These are phyloP conservation scores for Phialophora macrospora DNA, from an alignment of 2,329 filamentous ascomycete genomes.

Conservation along the genomic window DNA sequence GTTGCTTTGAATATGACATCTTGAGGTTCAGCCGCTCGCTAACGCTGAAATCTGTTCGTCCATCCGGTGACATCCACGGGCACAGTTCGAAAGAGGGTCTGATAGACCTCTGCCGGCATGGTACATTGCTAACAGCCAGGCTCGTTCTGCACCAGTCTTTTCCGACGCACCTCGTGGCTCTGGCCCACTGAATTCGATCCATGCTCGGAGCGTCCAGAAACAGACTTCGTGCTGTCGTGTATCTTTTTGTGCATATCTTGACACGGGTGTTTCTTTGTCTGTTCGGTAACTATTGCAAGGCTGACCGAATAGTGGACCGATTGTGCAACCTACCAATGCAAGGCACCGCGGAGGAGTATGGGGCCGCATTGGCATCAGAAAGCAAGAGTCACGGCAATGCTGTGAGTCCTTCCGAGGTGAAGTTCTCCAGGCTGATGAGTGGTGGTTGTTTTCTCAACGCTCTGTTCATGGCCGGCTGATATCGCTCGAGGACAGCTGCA, in stretches of 20 bases:
- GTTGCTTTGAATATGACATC: neutral
- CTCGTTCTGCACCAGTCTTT: neutral
- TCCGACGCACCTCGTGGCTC: neutral
- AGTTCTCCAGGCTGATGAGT: neutral
- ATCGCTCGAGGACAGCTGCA: constrained; percentile 14
- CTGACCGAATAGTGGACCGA: constrained; percentile 18
- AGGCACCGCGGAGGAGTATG: constrained; percentile 15
- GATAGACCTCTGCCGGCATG: neutral
- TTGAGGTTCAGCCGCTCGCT: neutral
- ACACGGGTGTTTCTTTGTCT: constrained; percentile 35
- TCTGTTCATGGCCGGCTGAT: neutral
- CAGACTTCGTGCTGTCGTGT: constrained; percentile 6
- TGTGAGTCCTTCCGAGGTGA: neutral
- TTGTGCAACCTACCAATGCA: constrained; percentile 29
- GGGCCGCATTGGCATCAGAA: neutral
- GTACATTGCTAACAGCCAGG: neutral
- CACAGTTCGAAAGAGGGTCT: neutral
- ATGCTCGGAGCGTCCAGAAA: neutral
- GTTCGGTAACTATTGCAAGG: constrained; percentile 31
- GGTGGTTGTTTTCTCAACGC: neutral
- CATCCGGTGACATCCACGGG: neutral
- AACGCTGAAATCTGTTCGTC: neutral
- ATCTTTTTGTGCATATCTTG: constrained; percentile 23
- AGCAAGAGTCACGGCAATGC: neutral
- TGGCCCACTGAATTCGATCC: neutral